These are phyloP conservation scores for Oryza coarctata DNA, from an alignment of 176 grass and related monocot species.

Conservation along the genomic window DNA sequence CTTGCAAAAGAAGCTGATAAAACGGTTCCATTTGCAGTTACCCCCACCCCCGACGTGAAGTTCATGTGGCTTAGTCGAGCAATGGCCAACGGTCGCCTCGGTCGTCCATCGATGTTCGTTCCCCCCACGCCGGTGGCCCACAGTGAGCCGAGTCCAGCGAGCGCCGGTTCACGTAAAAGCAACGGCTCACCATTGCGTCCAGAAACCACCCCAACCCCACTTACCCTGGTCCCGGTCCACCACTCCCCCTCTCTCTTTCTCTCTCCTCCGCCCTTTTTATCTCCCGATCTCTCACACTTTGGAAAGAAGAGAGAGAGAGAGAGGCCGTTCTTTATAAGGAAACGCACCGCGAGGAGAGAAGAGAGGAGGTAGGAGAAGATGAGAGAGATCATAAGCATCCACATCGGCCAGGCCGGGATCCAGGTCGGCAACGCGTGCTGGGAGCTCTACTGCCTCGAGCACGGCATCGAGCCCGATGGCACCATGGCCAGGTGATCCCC, in stretches of 20 bases:
- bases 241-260: not conserved
- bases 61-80: too few species aligned
- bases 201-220: not conserved
- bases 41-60: too few species aligned
- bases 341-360: not conserved
- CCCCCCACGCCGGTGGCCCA: not conserved
- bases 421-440: conserved; percentile 94
- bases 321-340: not conserved
- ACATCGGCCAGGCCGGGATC: conserved; percentile 92
- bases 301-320: conserved; percentile 34
- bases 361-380: conserved; percentile 34
- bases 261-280: conserved; percentile 40
- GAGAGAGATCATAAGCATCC: conserved; percentile 95
- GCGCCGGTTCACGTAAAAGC: conserved; percentile 6
- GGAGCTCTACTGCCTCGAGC: conserved; percentile 97
- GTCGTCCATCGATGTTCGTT: not conserved
- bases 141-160: conserved; percentile 21
- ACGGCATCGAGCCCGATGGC: conserved; percentile 83
- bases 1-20: not conserved
- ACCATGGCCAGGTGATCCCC: conserved; percentile 58
- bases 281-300: conserved; percentile 57
- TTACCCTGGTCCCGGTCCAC: not conserved
- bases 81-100: too few species aligned
- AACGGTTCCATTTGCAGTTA: not conserved
- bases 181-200: conserved; percentile 9